These are phyloP conservation scores for Tritrichomonas musculus DNA, from an alignment of 208 protist species.

Conservation along the genomic window DNA sequence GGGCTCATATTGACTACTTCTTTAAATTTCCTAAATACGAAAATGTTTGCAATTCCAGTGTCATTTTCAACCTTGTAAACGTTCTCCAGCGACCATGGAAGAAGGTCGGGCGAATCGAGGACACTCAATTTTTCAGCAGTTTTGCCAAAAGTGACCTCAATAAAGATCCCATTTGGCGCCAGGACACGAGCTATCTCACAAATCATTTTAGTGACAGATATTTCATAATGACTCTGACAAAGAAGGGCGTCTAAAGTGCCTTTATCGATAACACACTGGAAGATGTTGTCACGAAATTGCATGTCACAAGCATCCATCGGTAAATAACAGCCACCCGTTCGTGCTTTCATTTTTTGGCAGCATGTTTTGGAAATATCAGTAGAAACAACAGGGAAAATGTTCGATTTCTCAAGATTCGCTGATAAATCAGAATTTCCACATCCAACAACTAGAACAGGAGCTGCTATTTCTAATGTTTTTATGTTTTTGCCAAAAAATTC, in stretches of 20 bases:
- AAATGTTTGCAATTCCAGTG: neutral
- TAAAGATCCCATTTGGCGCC: neutral
- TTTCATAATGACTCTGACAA: neutral
- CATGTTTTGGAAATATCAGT: neutral
- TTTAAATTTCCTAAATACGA: neutral
- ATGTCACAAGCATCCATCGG: neutral
- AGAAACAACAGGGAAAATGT: neutral
- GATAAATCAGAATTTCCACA: neutral
- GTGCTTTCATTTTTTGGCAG: neutral
- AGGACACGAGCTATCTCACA: neutral
- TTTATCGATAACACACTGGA: neutral
- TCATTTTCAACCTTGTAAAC: neutral
- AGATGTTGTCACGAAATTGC: neutral
- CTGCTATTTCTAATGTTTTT: neutral
- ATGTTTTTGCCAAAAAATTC: neutral
- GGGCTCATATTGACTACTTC: neutral
- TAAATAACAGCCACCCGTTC: neutral
- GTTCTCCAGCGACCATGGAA: neutral
- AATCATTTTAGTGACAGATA: neutral
- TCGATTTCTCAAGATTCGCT: neutral
- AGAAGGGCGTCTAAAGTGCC: neutral
- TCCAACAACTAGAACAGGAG: neutral
- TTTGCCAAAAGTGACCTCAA: neutral
- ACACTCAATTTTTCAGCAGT: neutral
- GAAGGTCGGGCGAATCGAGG: neutral